Evolutionary conservation across 495 filamentous ascomycete genomes (phyloP).

Genomic region (Amorphotheca resinae): DNA sequence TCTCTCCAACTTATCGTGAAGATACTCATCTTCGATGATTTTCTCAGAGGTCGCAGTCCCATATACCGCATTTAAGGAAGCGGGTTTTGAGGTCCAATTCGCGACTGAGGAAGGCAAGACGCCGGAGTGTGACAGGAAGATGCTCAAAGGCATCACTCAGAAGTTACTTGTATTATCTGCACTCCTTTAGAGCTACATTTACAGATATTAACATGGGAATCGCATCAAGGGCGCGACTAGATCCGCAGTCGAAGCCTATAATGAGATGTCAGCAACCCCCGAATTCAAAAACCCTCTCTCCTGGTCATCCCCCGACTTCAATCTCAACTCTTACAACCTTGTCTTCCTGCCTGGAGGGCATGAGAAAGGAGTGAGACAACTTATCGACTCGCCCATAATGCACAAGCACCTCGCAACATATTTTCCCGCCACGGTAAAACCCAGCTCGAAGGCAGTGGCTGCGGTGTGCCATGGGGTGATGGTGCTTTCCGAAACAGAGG

Average conservation of each 20-base stretch:
- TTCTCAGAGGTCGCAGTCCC: conserved; percentile 37
- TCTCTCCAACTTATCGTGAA: not conserved
- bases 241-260: conserved; percentile 29
- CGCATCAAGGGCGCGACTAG: conserved; percentile 32
- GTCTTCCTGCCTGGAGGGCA: conserved; percentile 42
- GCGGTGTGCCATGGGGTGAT: conserved; percentile 44
- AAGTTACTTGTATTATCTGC: conserved; percentile 33
- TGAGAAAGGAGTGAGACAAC: conserved; percentile 37
- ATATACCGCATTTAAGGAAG: conserved; percentile 37
- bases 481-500: conserved; percentile 31
- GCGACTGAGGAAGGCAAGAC: conserved; percentile 38
- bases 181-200: not conserved
- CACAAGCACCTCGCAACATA: conserved; percentile 35
- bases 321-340: conserved; percentile 33
- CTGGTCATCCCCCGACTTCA: conserved; percentile 35
- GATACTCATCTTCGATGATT: not conserved
- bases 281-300: conserved; percentile 31
- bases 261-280: conserved; percentile 29
- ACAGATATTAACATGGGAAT: not conserved
- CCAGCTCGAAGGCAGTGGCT: conserved; percentile 31
- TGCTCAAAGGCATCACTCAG: conserved; percentile 39
- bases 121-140: conserved; percentile 38
- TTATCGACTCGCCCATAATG: conserved; percentile 37
- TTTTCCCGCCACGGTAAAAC: conserved; percentile 35
- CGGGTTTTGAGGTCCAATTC: conserved; percentile 36